Percentiles rank a stretch among this genome's conserved stretches.
These are phyloP conservation scores for Cytospora paraplurivora DNA, from an alignment of 2,329 filamentous ascomycete genomes.

Conservation along the genomic window DNA sequence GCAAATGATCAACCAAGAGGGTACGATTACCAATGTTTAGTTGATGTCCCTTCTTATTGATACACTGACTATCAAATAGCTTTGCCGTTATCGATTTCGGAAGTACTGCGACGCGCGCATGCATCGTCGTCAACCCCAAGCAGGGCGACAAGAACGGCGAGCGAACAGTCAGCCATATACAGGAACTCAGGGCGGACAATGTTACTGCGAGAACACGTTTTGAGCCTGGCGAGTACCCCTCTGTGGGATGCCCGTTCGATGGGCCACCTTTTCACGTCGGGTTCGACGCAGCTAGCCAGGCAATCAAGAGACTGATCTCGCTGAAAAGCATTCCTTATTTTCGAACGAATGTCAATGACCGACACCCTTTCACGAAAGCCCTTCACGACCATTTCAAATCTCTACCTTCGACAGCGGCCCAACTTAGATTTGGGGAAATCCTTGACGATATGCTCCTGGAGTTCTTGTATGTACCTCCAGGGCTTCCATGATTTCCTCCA, in stretches of 20 bases:
- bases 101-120: slow-evolving; percentile 7
- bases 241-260: slow-evolving; percentile 8
- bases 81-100: slow-evolving; percentile 11
- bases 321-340: slow-evolving; percentile 15
- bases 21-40: neutral
- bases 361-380: slow-evolving; percentile 1
- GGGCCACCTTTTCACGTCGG: slow-evolving; percentile 8
- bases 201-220: neutral
- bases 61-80: neutral
- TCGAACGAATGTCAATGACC: neutral
- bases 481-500: neutral
- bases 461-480: neutral
- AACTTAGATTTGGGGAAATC: neutral
- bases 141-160: neutral
- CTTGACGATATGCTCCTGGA: neutral
- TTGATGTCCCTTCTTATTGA: neutral
- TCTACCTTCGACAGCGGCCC: neutral
- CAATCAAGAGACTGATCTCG: neutral
- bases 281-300: slow-evolving; percentile 4
- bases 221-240: slow-evolving; percentile 9
- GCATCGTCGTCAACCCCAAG: neutral
- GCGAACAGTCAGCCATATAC: neutral
- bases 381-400: slow-evolving; percentile 5
- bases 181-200: slow-evolving; percentile 1
- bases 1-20: neutral